Conservation (phyloP, 2,329 filamentous ascomycete genomes). For the Fusarium siculi region DNA sequence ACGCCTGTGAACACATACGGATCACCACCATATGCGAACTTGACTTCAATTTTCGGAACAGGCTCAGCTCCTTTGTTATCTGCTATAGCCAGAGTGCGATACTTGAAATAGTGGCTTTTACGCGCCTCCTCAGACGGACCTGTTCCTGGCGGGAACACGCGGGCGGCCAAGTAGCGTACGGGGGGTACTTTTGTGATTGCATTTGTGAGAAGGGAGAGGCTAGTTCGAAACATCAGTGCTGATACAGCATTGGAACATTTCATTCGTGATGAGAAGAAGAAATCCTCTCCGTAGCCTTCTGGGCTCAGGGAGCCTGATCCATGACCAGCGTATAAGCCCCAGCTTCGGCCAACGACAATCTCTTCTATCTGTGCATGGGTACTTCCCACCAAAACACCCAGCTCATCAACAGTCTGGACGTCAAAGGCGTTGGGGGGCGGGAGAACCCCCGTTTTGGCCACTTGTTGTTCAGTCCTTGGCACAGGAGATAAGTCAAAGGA, state of each 20-base stretch:
- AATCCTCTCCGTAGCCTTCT: constrained; percentile 1
- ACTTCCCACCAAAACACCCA: constrained; percentile 15
- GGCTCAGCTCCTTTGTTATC: neutral
- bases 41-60: constrained; percentile 11
- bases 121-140: constrained; percentile 26
- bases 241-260: neutral
- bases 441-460: neutral
- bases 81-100: constrained; percentile 25
- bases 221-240: constrained; percentile 5
- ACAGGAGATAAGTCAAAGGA: constrained; percentile 3
- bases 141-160: constrained; percentile 30
- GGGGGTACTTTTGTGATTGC: constrained; percentile 15
- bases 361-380: constrained; percentile 28
- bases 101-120: constrained; percentile 19
- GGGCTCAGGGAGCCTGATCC: neutral
- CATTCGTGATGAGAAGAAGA: constrained; percentile 18
- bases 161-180: constrained; percentile 15
- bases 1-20: constrained; percentile 36
- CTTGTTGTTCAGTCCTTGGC: neutral
- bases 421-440: neutral
- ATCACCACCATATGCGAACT: constrained; percentile 28
- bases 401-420: neutral
- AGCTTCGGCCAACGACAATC: constrained; percentile 33
- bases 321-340: constrained; percentile 6
- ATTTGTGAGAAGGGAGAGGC: constrained; percentile 7